phyloP scores from a whole-genome alignment of 768 basidiomycete genomes.

The Leccinum pellstonianum region DNA sequence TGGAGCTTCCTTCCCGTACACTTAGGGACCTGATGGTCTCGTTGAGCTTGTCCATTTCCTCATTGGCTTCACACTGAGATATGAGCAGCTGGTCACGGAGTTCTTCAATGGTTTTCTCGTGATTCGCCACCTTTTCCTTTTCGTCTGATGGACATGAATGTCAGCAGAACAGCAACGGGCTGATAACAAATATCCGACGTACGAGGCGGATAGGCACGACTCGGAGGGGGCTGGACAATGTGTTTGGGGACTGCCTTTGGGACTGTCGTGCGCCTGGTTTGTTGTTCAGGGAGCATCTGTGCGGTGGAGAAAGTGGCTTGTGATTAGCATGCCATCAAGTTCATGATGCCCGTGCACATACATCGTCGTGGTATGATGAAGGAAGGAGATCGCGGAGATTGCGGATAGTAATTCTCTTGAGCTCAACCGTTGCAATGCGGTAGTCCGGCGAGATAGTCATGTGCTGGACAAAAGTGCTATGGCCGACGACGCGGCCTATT shows the following conservation, averaged over 20 bases:
- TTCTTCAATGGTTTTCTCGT: background rate
- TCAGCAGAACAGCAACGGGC: background rate
- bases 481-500: background rate
- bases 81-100: background rate
- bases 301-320: background rate
- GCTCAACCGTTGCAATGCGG: background rate
- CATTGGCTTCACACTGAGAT: background rate
- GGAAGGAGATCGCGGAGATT: slow-evolving; percentile 5
- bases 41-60: background rate
- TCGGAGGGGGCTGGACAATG: background rate
- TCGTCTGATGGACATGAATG: background rate
- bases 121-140: background rate
- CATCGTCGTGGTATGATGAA: slow-evolving; percentile 2
- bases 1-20: no score
- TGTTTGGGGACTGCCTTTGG: background rate
- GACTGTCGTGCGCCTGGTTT: background rate
- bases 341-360: background rate
- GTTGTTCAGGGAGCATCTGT: background rate
- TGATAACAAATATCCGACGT: background rate
- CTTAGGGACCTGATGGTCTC: no score
- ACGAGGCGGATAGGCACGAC: background rate
- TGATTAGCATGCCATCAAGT: background rate
- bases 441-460: background rate
- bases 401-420: slow-evolving; percentile 2
- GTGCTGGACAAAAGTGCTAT: background rate